Percentiles rank a stretch among this genome's conserved stretches.
phyloP scores from a whole-genome alignment of 331 rosid species.

The Quercus lobata region DNA sequence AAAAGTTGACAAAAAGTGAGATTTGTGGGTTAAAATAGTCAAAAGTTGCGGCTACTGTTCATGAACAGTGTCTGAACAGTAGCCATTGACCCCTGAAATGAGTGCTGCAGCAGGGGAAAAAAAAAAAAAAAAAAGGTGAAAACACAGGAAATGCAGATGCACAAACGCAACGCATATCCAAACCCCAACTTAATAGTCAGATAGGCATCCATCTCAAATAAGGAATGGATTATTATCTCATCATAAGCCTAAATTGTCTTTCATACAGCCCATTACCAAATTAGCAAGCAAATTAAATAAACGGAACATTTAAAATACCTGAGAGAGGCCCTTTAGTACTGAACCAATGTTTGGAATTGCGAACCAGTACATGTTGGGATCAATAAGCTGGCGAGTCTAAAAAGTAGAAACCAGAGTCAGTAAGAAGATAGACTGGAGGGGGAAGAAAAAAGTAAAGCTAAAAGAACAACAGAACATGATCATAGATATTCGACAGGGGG shows the following conservation, averaged over 20 bases:
- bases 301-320: slow-evolving; percentile 46
- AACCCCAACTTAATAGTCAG: too few species aligned
- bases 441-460: neutral
- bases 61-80: too few species aligned
- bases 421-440: slow-evolving; percentile 5
- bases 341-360: slow-evolving; percentile 87
- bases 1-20: too few species aligned
- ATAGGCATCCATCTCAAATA: neutral
- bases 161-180: too few species aligned
- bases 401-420: slow-evolving; percentile 22
- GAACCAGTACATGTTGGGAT: slow-evolving; percentile 78
- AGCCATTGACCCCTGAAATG: too few species aligned
- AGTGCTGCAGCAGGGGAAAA: too few species aligned
- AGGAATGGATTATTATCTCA: neutral
- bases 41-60: too few species aligned
- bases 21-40: too few species aligned
- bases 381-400: slow-evolving; percentile 87
- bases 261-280: neutral
- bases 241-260: neutral
- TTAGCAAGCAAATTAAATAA: neutral
- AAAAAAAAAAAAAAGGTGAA: too few species aligned
- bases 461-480: neutral
- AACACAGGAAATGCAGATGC: too few species aligned
- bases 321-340: slow-evolving; percentile 73
- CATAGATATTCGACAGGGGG: neutral